Percentiles rank a stretch among this genome's conserved stretches.
Conservation (phyloP, 495 filamentous ascomycete genomes). For the Trichoderma orchidacearum region DNA sequence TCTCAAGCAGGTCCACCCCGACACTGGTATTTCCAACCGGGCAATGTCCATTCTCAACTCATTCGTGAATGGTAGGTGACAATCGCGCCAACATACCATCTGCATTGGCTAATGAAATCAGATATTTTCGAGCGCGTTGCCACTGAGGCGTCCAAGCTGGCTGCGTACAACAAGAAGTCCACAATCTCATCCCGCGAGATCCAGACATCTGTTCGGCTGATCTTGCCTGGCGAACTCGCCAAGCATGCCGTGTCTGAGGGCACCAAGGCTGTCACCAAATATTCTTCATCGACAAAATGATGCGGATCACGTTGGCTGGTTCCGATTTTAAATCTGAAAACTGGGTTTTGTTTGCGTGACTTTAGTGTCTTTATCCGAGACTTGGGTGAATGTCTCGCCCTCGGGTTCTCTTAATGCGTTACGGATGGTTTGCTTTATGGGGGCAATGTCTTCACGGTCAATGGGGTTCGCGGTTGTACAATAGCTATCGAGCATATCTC, state of each 20-base stretch:
- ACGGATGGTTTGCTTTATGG: slow-evolving; percentile 73
- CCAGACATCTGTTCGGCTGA: slow-evolving; percentile 95
- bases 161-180: slow-evolving; percentile 99
- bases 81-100: slow-evolving; percentile 1
- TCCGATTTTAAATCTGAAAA: slow-evolving; percentile 33
- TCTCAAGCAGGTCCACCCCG: slow-evolving; percentile 98
- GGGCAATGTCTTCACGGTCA: slow-evolving; percentile 66
- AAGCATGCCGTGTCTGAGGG: slow-evolving; percentile 99
- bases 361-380: slow-evolving; percentile 44
- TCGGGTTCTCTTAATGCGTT: slow-evolving; percentile 77
- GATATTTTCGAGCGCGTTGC: slow-evolving; percentile 99
- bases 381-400: slow-evolving; percentile 16
- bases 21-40: slow-evolving; percentile 99
- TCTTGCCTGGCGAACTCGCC: slow-evolving; percentile 94
- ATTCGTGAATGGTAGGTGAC: slow-evolving; percentile 86
- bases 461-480: slow-evolving; percentile 67
- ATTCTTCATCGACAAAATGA: slow-evolving; percentile 99
- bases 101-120: slow-evolving; percentile 25
- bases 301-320: slow-evolving; percentile 12
- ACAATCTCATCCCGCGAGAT: slow-evolving; percentile 99
- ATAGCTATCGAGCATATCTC: slow-evolving; percentile 54
- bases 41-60: slow-evolving; percentile 99
- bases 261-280: slow-evolving; percentile 99
- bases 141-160: slow-evolving; percentile 96
- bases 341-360: slow-evolving; percentile 33